Percentiles rank a stretch among this genome's conserved stretches.
These are phyloP conservation scores for Inosperma sp. DNA, from an alignment of 768 basidiomycete genomes.

Conservation along the genomic window DNA sequence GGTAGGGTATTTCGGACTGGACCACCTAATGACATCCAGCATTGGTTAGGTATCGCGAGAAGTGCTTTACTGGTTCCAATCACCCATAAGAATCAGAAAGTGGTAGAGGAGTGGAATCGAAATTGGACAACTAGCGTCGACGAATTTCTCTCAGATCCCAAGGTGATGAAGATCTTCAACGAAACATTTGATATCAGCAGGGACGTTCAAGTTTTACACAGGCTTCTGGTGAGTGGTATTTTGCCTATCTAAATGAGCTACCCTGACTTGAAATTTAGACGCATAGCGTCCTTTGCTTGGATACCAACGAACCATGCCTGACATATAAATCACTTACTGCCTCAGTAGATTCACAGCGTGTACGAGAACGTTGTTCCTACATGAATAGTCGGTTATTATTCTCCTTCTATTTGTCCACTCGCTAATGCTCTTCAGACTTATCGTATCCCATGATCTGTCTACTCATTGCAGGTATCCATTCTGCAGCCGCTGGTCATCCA, in stretches of 20 bases:
- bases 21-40: conserved; percentile 46
- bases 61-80: conserved; percentile 38
- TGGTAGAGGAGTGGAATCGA: conserved; percentile 50
- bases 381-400: conserved; percentile 46
- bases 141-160: conserved; percentile 47
- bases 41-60: conserved; percentile 50
- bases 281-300: conserved; percentile 41
- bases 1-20: conserved; percentile 81
- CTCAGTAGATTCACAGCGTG: conserved; percentile 49
- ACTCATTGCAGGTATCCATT: conserved; percentile 80
- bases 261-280: conserved; percentile 32
- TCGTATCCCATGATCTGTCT: conserved; percentile 79
- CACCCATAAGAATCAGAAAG: conserved; percentile 18
- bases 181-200: conserved; percentile 60
- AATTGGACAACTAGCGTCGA: conserved; percentile 60
- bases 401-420: conserved; percentile 1
- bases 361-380: conserved; percentile 48
- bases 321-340: conserved; percentile 39
- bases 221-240: conserved; percentile 52
- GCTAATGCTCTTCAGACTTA: conserved; percentile 42
- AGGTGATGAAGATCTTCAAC: conserved; percentile 41
- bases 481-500: conserved; percentile 69
- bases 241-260: background rate
- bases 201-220: conserved; percentile 54
- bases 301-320: conserved; percentile 50